These are phyloP conservation scores for Rhodomyrtus psidioides DNA, from an alignment of 441 rosid genomes.

Conservation along the genomic window DNA sequence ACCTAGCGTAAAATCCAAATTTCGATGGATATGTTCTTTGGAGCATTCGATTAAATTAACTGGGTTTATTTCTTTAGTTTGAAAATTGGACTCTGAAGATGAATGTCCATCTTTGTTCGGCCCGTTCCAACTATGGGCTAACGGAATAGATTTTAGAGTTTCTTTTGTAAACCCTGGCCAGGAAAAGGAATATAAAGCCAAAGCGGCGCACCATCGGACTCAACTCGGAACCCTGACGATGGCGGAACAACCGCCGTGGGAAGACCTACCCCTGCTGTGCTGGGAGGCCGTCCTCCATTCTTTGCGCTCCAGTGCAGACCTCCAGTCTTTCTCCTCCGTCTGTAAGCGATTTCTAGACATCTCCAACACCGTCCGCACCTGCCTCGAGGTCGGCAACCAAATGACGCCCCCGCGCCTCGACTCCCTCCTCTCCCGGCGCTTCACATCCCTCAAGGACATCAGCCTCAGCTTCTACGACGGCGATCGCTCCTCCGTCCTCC, in stretches of 20 bases:
- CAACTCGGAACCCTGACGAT: neutral
- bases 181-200: no score
- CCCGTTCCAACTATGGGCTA: no score
- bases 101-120: no score
- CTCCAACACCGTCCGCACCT: slow-evolving; percentile 39
- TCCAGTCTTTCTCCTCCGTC: slow-evolving; percentile 47
- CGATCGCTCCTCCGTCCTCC: slow-evolving; percentile 25
- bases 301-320: slow-evolving; percentile 31
- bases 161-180: no score
- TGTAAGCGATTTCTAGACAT: no score
- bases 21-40: no score
- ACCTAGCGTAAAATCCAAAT: no score
- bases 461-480: slow-evolving; percentile 12
- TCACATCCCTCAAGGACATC: slow-evolving; percentile 34
- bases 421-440: slow-evolving; percentile 29
- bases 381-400: slow-evolving; percentile 29
- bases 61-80: no score
- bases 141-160: no score
- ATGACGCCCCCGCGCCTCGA: slow-evolving; percentile 19
- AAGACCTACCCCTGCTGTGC: slow-evolving; percentile 53
- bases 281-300: slow-evolving; percentile 54
- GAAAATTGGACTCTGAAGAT: no score
- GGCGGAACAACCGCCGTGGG: neutral
- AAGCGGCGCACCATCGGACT: no score
- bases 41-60: no score